A percentile compares a stretch with the other conserved stretches of the same genome.
Conservation (phyloP, 2,329 filamentous ascomycete species). For the Arthrobotrys sphaeroides region DNA sequence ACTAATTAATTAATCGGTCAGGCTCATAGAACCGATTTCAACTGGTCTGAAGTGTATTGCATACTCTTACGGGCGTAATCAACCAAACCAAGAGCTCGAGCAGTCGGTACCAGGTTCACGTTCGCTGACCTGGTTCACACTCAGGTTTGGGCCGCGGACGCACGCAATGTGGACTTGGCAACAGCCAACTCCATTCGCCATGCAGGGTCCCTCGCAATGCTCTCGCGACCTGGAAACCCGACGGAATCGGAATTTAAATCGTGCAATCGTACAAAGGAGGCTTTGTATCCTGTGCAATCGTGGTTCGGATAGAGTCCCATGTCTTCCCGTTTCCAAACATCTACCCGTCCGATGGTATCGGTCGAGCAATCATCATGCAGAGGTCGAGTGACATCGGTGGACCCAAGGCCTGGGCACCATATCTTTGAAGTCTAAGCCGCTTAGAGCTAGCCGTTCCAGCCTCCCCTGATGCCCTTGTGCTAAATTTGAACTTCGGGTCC, state of each 20-base stretch:
- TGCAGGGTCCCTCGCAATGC: not conserved
- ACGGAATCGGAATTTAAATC: not conserved
- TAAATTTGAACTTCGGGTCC: conserved; percentile 12
- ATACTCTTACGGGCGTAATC: too few species aligned
- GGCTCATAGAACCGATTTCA: too few species aligned
- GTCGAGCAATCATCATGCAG: conserved; percentile 2
- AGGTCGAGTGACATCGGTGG: conserved; percentile 3
- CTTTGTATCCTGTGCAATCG: not conserved
- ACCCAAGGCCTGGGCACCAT: conserved; percentile 1
- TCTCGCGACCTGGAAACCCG: not conserved
- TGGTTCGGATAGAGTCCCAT: not conserved
- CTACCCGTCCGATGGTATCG: not conserved
- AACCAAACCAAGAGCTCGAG: too few species aligned
- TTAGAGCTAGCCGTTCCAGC: conserved; percentile 9
- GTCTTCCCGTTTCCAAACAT: not conserved
- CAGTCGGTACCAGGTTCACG: too few species aligned
- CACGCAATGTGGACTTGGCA: not conserved
- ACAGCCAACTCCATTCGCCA: not conserved
- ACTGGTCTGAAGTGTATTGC: too few species aligned
- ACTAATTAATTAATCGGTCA: too few species aligned
- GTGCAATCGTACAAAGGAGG: not conserved
- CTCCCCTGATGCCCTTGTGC: conserved; percentile 12
- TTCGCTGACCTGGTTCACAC: too few species aligned
- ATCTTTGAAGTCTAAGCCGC: not conserved
- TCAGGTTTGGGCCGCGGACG: not conserved